Evolutionary conservation across 2,329 filamentous ascomycete species (phyloP).

Genomic region (Ophiosphaerella herpotricha): DNA sequence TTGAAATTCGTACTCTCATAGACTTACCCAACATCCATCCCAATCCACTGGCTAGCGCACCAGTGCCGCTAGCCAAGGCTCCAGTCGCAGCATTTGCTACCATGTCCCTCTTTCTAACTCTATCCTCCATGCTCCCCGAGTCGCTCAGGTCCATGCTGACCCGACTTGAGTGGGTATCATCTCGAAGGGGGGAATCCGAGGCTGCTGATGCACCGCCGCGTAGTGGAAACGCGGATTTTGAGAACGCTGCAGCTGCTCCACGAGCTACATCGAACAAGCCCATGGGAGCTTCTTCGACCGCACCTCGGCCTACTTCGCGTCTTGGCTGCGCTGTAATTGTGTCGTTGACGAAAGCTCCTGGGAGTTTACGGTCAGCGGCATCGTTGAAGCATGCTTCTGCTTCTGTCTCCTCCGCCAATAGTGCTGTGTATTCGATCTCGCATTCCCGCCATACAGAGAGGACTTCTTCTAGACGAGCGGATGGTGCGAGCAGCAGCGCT

Average conservation of each 20-base stretch:
- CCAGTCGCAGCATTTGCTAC: conserved; percentile 68
- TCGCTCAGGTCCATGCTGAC: conserved; percentile 44
- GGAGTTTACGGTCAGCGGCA: conserved; percentile 61
- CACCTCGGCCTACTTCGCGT: conserved; percentile 48
- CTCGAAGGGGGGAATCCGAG: conserved; percentile 5
- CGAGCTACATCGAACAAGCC: conserved; percentile 59
- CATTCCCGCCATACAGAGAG: conserved; percentile 75
- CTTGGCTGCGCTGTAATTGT: conserved; percentile 43
- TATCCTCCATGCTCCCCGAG: conserved; percentile 44
- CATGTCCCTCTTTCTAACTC: conserved; percentile 73
- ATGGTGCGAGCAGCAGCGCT: conserved; percentile 74
- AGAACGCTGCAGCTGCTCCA: conserved; percentile 55
- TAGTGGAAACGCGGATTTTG: conserved; percentile 54
- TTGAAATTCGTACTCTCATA: not conserved
- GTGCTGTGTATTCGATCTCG: conserved; percentile 74
- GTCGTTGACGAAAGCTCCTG: conserved; percentile 52
- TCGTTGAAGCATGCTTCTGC: conserved; percentile 74
- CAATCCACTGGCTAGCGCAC: conserved; percentile 64
- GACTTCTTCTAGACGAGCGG: conserved; percentile 72
- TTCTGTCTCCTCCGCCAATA: conserved; percentile 68
- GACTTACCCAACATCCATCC: conserved; percentile 66
- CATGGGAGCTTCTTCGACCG: conserved; percentile 56
- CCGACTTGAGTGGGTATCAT: conserved; percentile 16
- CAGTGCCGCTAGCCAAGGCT: conserved; percentile 64
- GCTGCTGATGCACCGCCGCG: conserved; percentile 22